Base-by-base conservation (phyloP, 1,284 basidiomycete species). In the Neonothopanus nambi region DNA sequence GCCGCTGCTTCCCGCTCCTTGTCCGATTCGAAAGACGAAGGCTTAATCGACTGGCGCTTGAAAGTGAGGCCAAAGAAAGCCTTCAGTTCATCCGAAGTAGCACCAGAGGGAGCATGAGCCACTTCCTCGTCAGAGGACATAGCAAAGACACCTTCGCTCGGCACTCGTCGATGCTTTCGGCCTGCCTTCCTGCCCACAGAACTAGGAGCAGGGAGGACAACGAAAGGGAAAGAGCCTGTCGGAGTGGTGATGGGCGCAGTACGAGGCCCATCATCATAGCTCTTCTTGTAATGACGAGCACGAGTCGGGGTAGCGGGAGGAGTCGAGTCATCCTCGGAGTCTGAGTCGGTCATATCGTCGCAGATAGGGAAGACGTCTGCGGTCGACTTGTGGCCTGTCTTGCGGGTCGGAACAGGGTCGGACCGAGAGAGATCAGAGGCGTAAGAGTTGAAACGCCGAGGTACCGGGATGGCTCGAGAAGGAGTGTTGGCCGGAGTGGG, bases 41-140 rank as follows among this genome's bases (percentile, higher is more conserved):
- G 41, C 2, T 52, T 51, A 11, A 28, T 28, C n/a, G 44, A 28
- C 41, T 24, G 15, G 5, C 51, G 56, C 21, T 55, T 53, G 64
- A 63, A 38, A 17, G 48, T 33, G 33, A 70, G 57, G 41, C 65
- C 67, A 50, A 66, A 67, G 44, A 74, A 57, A 55, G 70, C 66
- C 65, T 73, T 72, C 55, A 70, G 62, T 56, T 73, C 73, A 21
- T 33, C 45, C 5, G 26, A 28, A 5, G 26, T 11, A 28, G 26
- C 5, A 11, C 20, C 28, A 15, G 38, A 38, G 23, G 33, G 45
- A 58, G 75, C 59, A 37, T 76, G 75, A n/a, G 67, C 69, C 15
- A 61, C 59, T 53, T 85, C 82, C 63, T 87, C 86, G 57, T 88
- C 85, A 43, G 83, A 82, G 49, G 82, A 85, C 80, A 88, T 81